Conservation (phyloP, 192 early-diverging fungal species). For the Rhizoclosmatium globosum region DNA sequence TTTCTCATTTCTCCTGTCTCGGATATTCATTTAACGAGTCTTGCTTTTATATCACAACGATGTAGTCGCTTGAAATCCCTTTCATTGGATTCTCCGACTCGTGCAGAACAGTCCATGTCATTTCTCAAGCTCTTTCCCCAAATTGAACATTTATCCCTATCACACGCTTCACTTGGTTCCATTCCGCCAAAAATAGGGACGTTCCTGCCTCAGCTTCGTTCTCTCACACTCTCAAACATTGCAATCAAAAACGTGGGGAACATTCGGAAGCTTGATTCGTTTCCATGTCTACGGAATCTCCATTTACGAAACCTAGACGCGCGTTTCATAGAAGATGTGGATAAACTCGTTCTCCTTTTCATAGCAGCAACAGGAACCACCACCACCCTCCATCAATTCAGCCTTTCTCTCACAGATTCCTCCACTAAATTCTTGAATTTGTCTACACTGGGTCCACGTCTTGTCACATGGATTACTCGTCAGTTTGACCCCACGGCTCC, state of each 20-base stretch:
- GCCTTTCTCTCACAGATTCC: no score
- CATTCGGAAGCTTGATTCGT: not conserved
- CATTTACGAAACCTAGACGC: not conserved
- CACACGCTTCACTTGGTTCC: not conserved
- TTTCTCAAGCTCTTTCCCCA: not conserved
- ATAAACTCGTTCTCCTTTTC: not conserved
- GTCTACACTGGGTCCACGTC: no score
- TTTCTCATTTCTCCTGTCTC: not conserved
- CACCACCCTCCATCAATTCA: not conserved
- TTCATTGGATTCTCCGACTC: not conserved
- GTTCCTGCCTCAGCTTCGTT: not conserved
- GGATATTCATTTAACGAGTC: not conserved
- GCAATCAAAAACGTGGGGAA: not conserved
- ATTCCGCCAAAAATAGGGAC: not conserved
- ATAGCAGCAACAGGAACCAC: not conserved
- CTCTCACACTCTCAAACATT: not conserved
- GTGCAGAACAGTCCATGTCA: not conserved
- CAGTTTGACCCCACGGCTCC: no score
- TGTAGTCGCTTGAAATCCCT: not conserved
- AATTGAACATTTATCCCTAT: not conserved
- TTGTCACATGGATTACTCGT: no score
- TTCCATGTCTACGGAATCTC: constrained; percentile 5
- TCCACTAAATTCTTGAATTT: no score
- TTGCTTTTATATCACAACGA: not conserved
- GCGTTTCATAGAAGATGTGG: not conserved